Evolutionary conservation across 345 rosid genomes (phyloP).

Genomic region (Camelina neglecta): DNA sequence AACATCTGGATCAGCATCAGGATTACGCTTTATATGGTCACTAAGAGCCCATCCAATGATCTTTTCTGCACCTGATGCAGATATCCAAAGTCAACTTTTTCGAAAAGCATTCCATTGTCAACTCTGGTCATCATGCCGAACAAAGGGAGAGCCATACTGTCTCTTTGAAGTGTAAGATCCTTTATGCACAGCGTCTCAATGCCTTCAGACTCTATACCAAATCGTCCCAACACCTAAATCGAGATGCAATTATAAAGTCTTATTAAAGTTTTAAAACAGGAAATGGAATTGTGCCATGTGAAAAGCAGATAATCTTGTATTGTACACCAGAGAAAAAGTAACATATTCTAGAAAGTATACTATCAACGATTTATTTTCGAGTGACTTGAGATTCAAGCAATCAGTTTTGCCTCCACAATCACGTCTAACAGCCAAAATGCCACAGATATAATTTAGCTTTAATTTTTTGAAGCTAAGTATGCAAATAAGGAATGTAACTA

Average conservation of each 20-base stretch:
- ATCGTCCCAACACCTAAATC: conserved; percentile 63
- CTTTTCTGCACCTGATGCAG: conserved; percentile 77
- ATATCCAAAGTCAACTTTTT: conserved; percentile 12
- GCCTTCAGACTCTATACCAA: conserved; percentile 75
- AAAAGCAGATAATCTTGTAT: no score
- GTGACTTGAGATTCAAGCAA: not conserved
- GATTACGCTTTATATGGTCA: conserved; percentile 76
- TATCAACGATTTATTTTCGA: no score
- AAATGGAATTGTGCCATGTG: not conserved
- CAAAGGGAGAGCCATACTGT: conserved; percentile 54
- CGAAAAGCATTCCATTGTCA: conserved; percentile 11
- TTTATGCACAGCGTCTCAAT: conserved; percentile 69
- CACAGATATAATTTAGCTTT: no score
- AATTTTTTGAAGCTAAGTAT: no score
- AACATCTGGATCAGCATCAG: conserved; percentile 56
- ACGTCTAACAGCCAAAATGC: no score
- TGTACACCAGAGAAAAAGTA: no score
- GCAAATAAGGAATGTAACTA: no score
- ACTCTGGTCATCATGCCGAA: conserved; percentile 1
- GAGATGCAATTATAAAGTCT: conserved; percentile 28
- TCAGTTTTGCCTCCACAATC: no score
- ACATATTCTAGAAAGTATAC: no score
- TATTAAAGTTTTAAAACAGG: conserved; percentile 6
- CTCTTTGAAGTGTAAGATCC: conserved; percentile 78
- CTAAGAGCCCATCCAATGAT: conserved; percentile 86